These are phyloP conservation scores for Trifolium subterraneum DNA, from an alignment of 306 rosid species.

Conservation along the genomic window DNA sequence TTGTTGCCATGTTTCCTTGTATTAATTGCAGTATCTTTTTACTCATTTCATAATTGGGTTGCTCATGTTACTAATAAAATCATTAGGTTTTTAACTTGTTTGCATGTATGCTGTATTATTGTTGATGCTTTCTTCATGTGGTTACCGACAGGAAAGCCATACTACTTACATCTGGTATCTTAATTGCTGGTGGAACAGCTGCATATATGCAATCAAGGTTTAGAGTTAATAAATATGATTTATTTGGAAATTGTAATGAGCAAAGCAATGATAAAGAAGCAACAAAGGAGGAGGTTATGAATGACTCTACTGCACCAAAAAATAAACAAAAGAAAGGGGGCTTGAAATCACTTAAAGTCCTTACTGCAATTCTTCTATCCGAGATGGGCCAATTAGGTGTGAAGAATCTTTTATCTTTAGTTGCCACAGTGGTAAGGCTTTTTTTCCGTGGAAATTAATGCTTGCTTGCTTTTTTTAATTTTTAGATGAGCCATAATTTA, in stretches of 20 bases:
- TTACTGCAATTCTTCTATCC: slow-evolving; percentile 82
- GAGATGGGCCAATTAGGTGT: slow-evolving; percentile 77
- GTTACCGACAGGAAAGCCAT: slow-evolving; percentile 71
- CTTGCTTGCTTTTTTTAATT: slow-evolving; percentile 25
- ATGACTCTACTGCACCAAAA: slow-evolving; percentile 46
- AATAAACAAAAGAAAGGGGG: slow-evolving; percentile 65
- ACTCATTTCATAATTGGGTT: slow-evolving; percentile 16
- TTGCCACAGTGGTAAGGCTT: slow-evolving; percentile 74
- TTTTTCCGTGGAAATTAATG: slow-evolving; percentile 37
- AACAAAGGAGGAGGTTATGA: slow-evolving; percentile 36
- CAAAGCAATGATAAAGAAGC: slow-evolving; percentile 47
- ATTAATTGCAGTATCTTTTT: background rate
- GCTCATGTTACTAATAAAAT: slow-evolving; percentile 26
- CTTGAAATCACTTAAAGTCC: slow-evolving; percentile 80
- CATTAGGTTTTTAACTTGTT: slow-evolving; percentile 14
- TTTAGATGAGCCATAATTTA: slow-evolving; percentile 10
- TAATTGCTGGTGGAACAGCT: slow-evolving; percentile 87
- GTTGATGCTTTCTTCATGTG: slow-evolving; percentile 36
- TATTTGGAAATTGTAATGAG: slow-evolving; percentile 62
- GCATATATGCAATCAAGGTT: slow-evolving; percentile 77
- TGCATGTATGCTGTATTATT: slow-evolving; percentile 17
- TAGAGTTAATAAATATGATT: slow-evolving; percentile 51
- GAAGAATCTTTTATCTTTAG: slow-evolving; percentile 70
- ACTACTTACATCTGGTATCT: slow-evolving; percentile 84
- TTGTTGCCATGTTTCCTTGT: slow-evolving; percentile 29